A percentile compares a stretch with the other conserved stretches of the same genome.
phyloP scores from a whole-genome alignment of 2,329 filamentous ascomycete species.

The Penicillium sp. region DNA sequence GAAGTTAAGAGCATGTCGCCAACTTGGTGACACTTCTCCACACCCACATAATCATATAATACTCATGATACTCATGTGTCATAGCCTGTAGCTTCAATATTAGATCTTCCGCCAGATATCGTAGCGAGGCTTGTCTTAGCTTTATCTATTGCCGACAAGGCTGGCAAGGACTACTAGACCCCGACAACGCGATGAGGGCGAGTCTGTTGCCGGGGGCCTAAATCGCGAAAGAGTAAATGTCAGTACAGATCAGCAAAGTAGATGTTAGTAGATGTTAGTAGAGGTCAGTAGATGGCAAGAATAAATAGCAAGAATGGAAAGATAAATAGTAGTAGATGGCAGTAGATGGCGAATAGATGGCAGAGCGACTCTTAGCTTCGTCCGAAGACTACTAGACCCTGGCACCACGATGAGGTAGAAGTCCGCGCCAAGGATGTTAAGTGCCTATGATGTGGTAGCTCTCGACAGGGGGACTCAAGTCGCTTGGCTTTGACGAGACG shows the following conservation, averaged over 20 bases:
- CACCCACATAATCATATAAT: too few relatives aligned
- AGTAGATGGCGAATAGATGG: neutral
- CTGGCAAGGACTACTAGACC: constrained; percentile 11
- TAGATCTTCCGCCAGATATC: neutral
- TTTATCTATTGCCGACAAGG: constrained; percentile 4
- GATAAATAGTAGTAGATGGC: neutral
- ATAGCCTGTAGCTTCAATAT: too few relatives aligned
- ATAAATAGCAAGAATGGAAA: too few relatives aligned
- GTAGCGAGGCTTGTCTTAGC: constrained; percentile 9
- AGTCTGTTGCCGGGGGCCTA: constrained; percentile 9
- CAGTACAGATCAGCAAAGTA: neutral
- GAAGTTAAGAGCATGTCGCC: too few relatives aligned
- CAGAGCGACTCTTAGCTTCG: constrained; percentile 10
- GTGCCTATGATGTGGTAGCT: too few relatives aligned
- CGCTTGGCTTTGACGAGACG: too few relatives aligned
- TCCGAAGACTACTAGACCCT: constrained; percentile 12
- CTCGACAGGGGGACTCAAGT: too few relatives aligned
- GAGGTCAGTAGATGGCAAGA: neutral
- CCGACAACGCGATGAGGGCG: constrained; percentile 15
- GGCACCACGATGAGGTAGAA: constrained; percentile 15
- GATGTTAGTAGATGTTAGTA: too few relatives aligned
- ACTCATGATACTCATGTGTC: too few relatives aligned
- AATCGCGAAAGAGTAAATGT: constrained; percentile 6
- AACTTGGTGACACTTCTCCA: too few relatives aligned
- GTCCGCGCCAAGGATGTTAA: too few relatives aligned